Evolutionary conservation across 176 grass and related monocot genomes (phyloP).

Genomic region (Carex cristatella): DNA sequence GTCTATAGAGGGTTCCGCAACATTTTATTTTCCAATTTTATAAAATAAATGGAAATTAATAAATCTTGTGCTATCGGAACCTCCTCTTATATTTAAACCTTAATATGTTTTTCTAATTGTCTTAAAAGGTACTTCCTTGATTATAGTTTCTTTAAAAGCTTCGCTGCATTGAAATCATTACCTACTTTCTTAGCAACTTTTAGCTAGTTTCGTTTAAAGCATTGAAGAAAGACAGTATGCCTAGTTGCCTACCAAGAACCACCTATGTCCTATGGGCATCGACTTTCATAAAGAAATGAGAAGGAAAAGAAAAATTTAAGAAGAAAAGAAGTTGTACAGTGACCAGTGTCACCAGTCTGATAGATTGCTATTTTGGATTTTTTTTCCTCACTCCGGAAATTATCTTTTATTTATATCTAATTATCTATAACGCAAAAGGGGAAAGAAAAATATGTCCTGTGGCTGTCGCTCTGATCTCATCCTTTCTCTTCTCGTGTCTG

Average conservation of each 20-base stretch:
- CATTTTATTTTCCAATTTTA: too few species aligned
- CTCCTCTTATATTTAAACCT: background rate
- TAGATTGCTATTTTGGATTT: constrained; percentile 13
- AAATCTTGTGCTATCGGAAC: too few species aligned
- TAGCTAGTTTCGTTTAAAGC: background rate
- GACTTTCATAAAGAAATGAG: background rate
- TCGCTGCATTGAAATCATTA: constrained; percentile 9
- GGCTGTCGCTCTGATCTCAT: background rate
- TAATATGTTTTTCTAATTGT: background rate
- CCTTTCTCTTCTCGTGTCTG: background rate
- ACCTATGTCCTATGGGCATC: background rate
- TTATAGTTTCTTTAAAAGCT: background rate
- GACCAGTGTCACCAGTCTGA: constrained; percentile 14
- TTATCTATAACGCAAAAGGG: background rate
- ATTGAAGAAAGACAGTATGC: constrained; percentile 16
- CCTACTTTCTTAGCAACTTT: constrained; percentile 15
- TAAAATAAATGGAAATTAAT: too few species aligned
- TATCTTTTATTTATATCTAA: background rate
- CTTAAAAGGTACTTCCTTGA: background rate
- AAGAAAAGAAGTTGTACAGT: background rate
- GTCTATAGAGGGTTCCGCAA: background rate
- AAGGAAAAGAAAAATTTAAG: background rate
- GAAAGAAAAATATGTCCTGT: constrained; percentile 1
- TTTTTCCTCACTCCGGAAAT: background rate
- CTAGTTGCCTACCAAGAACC: background rate